Evolutionary conservation across 1,284 basidiomycete species (phyloP), one percentile per base, ranked within the genome.

Genomic region (Sporisorium scitamineum): DNA sequence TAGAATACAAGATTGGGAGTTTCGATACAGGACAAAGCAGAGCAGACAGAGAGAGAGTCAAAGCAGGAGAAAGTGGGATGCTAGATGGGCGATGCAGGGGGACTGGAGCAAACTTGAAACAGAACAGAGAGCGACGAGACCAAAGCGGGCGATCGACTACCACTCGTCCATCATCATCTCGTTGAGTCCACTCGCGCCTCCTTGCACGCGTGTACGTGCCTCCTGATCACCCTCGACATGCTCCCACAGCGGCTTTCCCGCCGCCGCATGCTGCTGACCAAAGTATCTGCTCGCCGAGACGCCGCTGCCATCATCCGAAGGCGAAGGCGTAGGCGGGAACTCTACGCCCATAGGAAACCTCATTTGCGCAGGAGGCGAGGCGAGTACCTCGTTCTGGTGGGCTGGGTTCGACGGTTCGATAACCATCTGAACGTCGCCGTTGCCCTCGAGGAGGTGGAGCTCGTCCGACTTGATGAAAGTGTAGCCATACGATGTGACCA

Each of bases 161-260:
- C 72, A 75, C n/a, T 67, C 67, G 50, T 75, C 72, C 72, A 70
- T 75, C 67, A 75, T 75, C 67, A 75, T 75, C 55, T 75, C 72
- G 60, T 75, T 75, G 51, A 70, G 52, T 0, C 60, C 62, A 53
- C 52, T 45, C n/a, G 20, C 1, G 24, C 22, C 9, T 45, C 50
- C 59, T 20, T 52, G 53, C 7, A 47, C 54, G 8, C 55, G 58
- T 22, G 65, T 58, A n/a, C n/a, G n/a, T 11, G 67, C 63, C 32
- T 69, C 73, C 5, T 53, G 29, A 41, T 72, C 73, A 37, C 69
- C 73, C 47, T 76, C 65, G 24, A 76, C 69, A 7, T 71, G 65
- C 39, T 72, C 74, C 74, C 74, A 76, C 24, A 72, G 34, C 8
- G 54, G 51, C 61, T 68, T 72, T 34, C 61, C 61, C 2, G 37